Conservation (phyloP, 1,284 basidiomycete genomes). For the Microbotryum intermedium region DNA sequence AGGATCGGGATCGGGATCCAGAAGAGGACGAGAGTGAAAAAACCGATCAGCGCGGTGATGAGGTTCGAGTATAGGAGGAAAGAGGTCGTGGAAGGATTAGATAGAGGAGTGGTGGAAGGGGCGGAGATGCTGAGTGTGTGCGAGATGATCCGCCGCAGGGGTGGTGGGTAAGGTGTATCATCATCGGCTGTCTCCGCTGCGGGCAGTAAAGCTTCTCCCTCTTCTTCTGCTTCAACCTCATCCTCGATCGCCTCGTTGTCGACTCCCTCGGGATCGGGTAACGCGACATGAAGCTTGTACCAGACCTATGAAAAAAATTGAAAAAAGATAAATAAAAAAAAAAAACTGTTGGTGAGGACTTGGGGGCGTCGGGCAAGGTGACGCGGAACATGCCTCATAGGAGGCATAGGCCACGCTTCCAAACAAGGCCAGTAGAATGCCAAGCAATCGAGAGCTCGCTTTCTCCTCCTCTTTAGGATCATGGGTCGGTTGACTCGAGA, state of each 20-base stretch:
- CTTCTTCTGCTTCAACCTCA: slow-evolving; percentile 14
- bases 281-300: slow-evolving; percentile 57
- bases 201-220: slow-evolving; percentile 15
- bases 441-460: slow-evolving; percentile 45
- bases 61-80: slow-evolving; percentile 71
- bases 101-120: slow-evolving; percentile 43
- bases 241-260: slow-evolving; percentile 6
- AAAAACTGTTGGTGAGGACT: no score
- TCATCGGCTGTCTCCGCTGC: not conserved
- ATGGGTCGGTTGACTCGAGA: slow-evolving; percentile 21
- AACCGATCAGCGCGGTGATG: slow-evolving; percentile 58
- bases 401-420: slow-evolving; percentile 61
- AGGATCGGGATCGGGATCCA: slow-evolving; percentile 63
- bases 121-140: slow-evolving; percentile 9
- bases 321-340: no score
- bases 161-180: slow-evolving; percentile 5
- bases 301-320: slow-evolving; percentile 45
- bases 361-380: no score
- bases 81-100: slow-evolving; percentile 34
- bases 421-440: slow-evolving; percentile 59
- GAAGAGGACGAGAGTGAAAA: slow-evolving; percentile 55
- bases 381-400: slow-evolving; percentile 46
- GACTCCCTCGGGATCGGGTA: slow-evolving; percentile 1
- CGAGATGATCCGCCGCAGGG: slow-evolving; percentile 31
- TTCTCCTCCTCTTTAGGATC: no score